Base-by-base conservation (phyloP, 129 eudicot genomes). In the Centrapalus pauciflorus region DNA sequence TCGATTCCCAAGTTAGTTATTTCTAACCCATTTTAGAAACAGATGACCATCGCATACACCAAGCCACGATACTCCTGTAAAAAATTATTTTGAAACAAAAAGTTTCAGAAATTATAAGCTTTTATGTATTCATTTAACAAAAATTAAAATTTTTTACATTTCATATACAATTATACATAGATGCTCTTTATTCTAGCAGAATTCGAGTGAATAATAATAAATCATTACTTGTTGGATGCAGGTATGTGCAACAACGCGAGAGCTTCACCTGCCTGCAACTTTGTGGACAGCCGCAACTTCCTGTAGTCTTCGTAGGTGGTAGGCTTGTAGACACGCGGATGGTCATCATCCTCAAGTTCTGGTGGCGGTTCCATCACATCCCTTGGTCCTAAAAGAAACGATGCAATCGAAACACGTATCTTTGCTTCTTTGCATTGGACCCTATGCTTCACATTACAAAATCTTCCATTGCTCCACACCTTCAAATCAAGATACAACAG, bases 391-490 rank as follows among this genome's bases (percentile, higher is more conserved):
- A 83, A 74, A 24, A 91, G 86, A 69, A 91, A 87, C 17, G 95
- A 71, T 4, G 96, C 98, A 61, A 91, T 77, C 0, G 98, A 91
- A 9, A 83, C 24, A 45, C 96, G 82, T 49, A 62, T 28, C 4
- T 67, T 84, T 19, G 90, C 85, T 76, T 79, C 87, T 69, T 78
- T 77, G 68, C 97, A 87, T 61, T 76, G 73, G 11, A 90, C 97
- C 61, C 89, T 57, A 46, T 90, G 97, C 67, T 87, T 80, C 71
- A 90, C 92, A 13, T 75, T 87, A 64, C 75, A 35, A 7, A 90
- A 72, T 37, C 85, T 82, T 37, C 95, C 97, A 62, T 90, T 90
- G 62, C 95, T 87, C 97, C 97, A 88, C 40, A 78, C 83, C 96
- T 91, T 69, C 5, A 43, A 30, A 21, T 69, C 50, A 69, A 77